Percentiles rank a stretch among this genome's conserved stretches.
These are phyloP conservation scores for Microsporum audouinii DNA, from an alignment of 2,329 filamentous ascomycete genomes.

Conservation along the genomic window DNA sequence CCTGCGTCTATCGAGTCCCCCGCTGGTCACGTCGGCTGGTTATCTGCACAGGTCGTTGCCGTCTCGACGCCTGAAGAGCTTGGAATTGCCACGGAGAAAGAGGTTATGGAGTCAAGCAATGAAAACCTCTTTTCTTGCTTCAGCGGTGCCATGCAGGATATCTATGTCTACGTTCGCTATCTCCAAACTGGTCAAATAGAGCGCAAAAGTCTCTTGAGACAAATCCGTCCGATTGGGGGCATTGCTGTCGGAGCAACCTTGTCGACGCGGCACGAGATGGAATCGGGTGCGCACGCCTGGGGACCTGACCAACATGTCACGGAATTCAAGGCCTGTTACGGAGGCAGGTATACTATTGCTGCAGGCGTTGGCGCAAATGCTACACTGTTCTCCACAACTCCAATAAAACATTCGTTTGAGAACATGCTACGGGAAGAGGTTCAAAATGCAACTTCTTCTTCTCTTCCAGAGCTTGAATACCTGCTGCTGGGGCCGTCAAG, in stretches of 20 bases:
- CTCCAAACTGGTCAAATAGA: constrained; percentile 14
- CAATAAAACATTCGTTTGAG: constrained; percentile 14
- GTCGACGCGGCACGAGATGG: constrained; percentile 14
- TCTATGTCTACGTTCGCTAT: constrained; percentile 14
- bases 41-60: constrained; percentile 13
- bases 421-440: constrained; percentile 14
- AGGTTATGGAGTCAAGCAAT: constrained; percentile 12
- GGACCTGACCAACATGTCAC: constrained; percentile 13
- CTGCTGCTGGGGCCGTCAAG: constrained; percentile 13
- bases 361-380: constrained; percentile 12
- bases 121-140: constrained; percentile 12
- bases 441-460: constrained; percentile 12
- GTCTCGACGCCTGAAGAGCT: constrained; percentile 13
- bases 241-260: constrained; percentile 14
- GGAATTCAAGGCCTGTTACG: constrained; percentile 15
- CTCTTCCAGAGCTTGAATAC: constrained; percentile 12
- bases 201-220: constrained; percentile 13
- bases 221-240: constrained; percentile 13
- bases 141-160: constrained; percentile 11
- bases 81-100: constrained; percentile 13
- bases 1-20: constrained; percentile 13
- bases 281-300: constrained; percentile 14
- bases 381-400: constrained; percentile 14
- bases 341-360: constrained; percentile 12
- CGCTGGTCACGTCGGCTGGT: constrained; percentile 14